Evolutionary conservation across 2,329 filamentous ascomycete genomes (phyloP), one percentile per base, ranked within the genome.

Genomic region (Raffaelea ambrosiae): DNA sequence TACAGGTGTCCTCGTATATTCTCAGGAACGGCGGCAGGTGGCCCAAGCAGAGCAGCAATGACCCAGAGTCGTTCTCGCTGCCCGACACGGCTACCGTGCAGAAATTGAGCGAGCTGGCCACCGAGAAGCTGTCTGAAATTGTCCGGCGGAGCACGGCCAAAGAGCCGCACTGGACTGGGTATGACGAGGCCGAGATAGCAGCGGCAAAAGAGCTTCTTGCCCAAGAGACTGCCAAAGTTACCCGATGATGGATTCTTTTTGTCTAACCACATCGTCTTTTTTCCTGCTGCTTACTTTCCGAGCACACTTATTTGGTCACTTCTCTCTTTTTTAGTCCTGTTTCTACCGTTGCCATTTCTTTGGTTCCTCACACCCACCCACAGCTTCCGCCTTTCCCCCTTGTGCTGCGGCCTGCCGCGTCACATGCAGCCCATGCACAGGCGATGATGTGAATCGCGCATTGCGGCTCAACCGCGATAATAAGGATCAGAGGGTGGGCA

Each of bases 71-170:
- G 13, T 70, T 80, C 48, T 57, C 73, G 2, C 60, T 80, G 3
- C 84, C 84, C 3, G 69, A 76, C 13, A 60, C 73, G 22, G 67
- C 69, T 43, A 83, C 77, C 1, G 67, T 88, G 10, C 73, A 84
- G 61, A 79, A 76, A 57, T 72, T 94, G 43, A 84, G 88, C 55
- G 77, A 86, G 61, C 64, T 77, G 49, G 86, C 88, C 20, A 91
- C 85, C 1, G 70, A 73, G 49, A 90, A 88, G 64, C 73, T 94
- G 14, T 76, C 77, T 1, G 86, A 91, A 61, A 90, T 93, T 56
- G 79, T 90, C 52, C 75, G 84, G 51, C 76, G 76, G 52, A 72
- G 77, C 60, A 66, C 72, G 33, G 71, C 75, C 44, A 69, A 76
- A 49, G 77, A 88, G 63, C 72, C 72, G 53, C 76, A 77, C 18